Conservation (phyloP, 1,284 basidiomycete species). For the Sporisorium iseilematis-ciliati region DNA sequence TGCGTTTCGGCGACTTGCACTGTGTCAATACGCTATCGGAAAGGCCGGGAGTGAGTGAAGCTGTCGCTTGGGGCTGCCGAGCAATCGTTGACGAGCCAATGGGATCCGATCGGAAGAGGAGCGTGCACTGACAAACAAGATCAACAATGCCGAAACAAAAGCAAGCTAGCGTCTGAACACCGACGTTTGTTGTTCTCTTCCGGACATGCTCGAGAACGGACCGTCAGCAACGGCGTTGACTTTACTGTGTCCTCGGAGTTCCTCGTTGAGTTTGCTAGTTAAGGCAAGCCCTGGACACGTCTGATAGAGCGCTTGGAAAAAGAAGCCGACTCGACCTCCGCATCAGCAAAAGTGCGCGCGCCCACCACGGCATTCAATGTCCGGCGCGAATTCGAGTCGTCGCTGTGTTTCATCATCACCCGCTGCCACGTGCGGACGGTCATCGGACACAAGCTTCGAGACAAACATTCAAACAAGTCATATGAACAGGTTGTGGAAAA, state of each 20-base stretch:
- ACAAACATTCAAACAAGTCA: not conserved
- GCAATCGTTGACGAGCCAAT: too few relatives aligned
- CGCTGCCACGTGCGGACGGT: not conserved
- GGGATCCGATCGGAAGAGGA: too few relatives aligned
- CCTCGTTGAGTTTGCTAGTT: not conserved
- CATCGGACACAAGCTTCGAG: too few relatives aligned
- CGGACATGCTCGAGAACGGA: not conserved
- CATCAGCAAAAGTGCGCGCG: not conserved
- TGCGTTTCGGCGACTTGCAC: too few relatives aligned
- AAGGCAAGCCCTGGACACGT: too few relatives aligned
- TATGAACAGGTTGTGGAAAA: not conserved
- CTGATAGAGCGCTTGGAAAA: too few relatives aligned
- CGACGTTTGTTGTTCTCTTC: not conserved
- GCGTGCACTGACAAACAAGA: too few relatives aligned
- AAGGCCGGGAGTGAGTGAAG: too few relatives aligned
- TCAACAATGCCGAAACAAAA: not conserved
- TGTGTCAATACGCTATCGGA: too few relatives aligned
- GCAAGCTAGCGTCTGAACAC: not conserved
- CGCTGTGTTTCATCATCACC: not conserved
- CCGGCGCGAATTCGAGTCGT: not conserved
- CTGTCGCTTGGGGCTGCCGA: too few relatives aligned
- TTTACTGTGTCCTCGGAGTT: not conserved
- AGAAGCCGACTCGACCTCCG: not conserved
- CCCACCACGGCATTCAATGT: slow-evolving; percentile 1
- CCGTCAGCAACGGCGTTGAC: too few relatives aligned